A percentile compares a stretch with the other conserved stretches of the same genome.
phyloP scores from a whole-genome alignment of 768 basidiomycete genomes.

The Rhodocollybia butyracea region DNA sequence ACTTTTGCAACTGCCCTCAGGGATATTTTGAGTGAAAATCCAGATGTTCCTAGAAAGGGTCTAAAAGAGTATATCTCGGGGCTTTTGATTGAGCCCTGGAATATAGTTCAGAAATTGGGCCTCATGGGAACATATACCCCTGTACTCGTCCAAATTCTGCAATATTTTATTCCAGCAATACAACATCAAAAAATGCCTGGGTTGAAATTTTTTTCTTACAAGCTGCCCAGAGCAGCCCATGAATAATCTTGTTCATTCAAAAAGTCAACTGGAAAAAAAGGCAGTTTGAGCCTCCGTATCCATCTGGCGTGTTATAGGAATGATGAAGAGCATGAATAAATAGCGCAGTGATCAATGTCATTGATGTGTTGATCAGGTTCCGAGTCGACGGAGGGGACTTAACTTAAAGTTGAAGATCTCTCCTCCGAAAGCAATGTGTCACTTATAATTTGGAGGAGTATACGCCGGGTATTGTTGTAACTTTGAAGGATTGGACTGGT shows the following conservation, averaged over 20 bases:
- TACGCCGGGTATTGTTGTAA: too few species aligned
- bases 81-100: background rate
- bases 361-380: too few species aligned
- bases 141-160: background rate
- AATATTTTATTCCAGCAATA: too few species aligned
- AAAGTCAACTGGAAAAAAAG: constrained; percentile 37
- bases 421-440: too few species aligned
- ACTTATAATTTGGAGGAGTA: too few species aligned
- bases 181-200: background rate
- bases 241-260: too few species aligned
- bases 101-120: background rate
- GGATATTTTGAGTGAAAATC: background rate
- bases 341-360: too few species aligned
- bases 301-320: constrained; percentile 11
- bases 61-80: background rate
- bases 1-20: background rate
- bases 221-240: background rate
- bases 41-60: background rate
- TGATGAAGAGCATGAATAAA: background rate
- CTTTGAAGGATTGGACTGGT: too few species aligned
- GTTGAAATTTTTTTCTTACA: background rate
- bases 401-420: too few species aligned
- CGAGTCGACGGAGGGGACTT: too few species aligned
- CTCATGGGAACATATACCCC: background rate
- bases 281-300: constrained; percentile 59